phyloP scores from a whole-genome alignment of 345 rosid species.

The Rhizophora mangle region DNA sequence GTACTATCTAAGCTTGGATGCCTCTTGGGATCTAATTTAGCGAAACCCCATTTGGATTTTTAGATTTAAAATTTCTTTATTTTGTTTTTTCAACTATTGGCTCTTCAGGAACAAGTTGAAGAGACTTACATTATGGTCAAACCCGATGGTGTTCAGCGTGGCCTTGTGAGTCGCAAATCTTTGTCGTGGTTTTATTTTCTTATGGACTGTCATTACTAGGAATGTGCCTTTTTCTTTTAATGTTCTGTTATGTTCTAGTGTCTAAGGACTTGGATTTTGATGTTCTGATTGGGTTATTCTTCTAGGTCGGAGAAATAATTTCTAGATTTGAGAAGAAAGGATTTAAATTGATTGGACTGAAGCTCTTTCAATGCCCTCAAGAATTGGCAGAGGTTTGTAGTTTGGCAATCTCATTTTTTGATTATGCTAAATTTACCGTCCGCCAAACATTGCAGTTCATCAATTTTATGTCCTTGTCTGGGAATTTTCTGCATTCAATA shows the following conservation, averaged over 20 bases:
- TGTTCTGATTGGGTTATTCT: conserved; percentile 9
- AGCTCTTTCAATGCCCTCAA: conserved; percentile 80
- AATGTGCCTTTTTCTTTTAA: not conserved
- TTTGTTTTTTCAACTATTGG: conserved; percentile 7
- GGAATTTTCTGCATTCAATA: not conserved
- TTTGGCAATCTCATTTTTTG: not conserved
- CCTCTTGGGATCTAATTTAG: not conserved
- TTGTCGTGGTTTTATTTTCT: not conserved
- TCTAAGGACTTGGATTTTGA: not conserved
- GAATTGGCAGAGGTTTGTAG: conserved; percentile 84
- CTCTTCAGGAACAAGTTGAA: conserved; percentile 64
- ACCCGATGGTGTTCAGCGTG: conserved; percentile 93
- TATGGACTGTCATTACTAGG: not conserved
- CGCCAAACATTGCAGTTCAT: not conserved
- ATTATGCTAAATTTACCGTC: not conserved
- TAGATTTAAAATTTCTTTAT: not conserved
- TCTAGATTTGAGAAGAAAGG: conserved; percentile 97
- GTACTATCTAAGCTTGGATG: conserved; percentile 27
- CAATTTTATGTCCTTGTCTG: not conserved
- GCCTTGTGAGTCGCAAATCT: conserved; percentile 56
- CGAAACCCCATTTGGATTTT: not conserved
- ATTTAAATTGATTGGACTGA: conserved; percentile 72
- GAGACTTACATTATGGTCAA: conserved; percentile 91
- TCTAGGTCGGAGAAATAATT: conserved; percentile 91
- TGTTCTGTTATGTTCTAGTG: not conserved